phyloP scores from a whole-genome alignment of 805 yeast species.

The Suhomyces xylopsoci region DNA sequence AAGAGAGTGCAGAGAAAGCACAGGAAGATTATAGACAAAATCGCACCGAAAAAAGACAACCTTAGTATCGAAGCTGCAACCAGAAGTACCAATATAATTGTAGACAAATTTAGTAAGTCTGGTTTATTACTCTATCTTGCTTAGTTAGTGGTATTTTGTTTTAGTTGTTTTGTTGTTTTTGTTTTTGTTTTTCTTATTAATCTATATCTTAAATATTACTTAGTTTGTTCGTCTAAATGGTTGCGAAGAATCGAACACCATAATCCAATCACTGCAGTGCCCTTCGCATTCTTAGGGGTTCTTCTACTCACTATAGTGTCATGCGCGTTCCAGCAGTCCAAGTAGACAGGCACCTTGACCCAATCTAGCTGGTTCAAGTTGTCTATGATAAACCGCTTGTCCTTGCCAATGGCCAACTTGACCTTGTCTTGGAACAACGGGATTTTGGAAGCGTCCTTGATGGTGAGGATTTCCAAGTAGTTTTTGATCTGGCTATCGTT shows the following conservation, averaged over 20 bases:
- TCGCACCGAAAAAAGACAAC: too few species aligned
- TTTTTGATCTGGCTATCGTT: constrained; percentile 21
- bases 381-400: constrained; percentile 41
- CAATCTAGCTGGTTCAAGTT: constrained; percentile 65
- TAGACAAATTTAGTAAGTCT: too few species aligned
- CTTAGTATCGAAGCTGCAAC: too few species aligned
- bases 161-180: too few species aligned
- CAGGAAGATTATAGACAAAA: too few species aligned
- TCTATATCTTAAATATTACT: not conserved
- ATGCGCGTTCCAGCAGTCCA: constrained; percentile 77
- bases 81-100: too few species aligned
- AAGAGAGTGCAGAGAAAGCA: too few species aligned
- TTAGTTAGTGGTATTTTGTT: too few species aligned
- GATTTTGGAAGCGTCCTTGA: constrained; percentile 15
- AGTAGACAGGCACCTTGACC: constrained; percentile 72
- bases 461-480: constrained; percentile 15
- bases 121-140: too few species aligned
- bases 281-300: constrained; percentile 53
- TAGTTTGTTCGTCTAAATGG: constrained; percentile 14
- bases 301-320: constrained; percentile 81
- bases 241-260: constrained; percentile 44
- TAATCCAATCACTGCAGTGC: constrained; percentile 49
- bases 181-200: too few species aligned
- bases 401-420: constrained; percentile 32
- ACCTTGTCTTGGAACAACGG: constrained; percentile 28